Evolutionary conservation across 768 basidiomycete genomes (phyloP), one percentile per base, ranked within the genome.

Genomic region (Rhizopogon sp.): DNA sequence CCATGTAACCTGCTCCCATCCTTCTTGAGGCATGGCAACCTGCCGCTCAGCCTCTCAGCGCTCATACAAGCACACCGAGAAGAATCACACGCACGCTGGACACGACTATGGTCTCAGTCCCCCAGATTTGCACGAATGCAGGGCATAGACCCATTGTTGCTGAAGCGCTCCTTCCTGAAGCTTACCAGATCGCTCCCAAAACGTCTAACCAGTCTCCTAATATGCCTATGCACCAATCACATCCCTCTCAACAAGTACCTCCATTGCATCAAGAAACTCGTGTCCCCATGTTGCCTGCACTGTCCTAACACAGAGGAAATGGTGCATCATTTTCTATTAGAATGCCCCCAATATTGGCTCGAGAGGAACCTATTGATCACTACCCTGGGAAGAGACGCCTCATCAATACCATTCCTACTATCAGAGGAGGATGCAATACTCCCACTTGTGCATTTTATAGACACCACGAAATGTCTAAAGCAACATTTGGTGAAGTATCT

Each of bases 281-380:
- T 69, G 11, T 58, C 58, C 1, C 64, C 70, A 8, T 31, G 5
- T 4, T 31, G 29, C 29, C 4, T 8, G 5, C 31, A 37, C 5
- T 75, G 72, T 61, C 53, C 56, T 3, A 41, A 43, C 3, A 73
- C 73, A 60, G 35, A 52, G 0, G 73, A 75, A 51, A 70, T 68
- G 20, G 58, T 69, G 0, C 41, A 52, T 3, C 73, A 73, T 54
- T 73, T 53, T 54, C 53, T 73, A 8, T 45, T 66, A 11, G 16
- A 58, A 8, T 75, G 72, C 66, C 54, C 44, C 46, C 57, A 51
- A n/a, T 66, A 67, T 22, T 40, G 17, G 5, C 39, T 16, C 6
- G 51, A 52, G 22, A 16, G 51, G 9, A 22, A 40, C 33, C n/a
- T 7, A n/a, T 31, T 52, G 11, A 5, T 10, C 8, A 20, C 35